A percentile compares a stretch with the other conserved stretches of the same genome.
phyloP scores from a whole-genome alignment of 2,329 filamentous ascomycete species.

The Ceratocystis ficicola region DNA sequence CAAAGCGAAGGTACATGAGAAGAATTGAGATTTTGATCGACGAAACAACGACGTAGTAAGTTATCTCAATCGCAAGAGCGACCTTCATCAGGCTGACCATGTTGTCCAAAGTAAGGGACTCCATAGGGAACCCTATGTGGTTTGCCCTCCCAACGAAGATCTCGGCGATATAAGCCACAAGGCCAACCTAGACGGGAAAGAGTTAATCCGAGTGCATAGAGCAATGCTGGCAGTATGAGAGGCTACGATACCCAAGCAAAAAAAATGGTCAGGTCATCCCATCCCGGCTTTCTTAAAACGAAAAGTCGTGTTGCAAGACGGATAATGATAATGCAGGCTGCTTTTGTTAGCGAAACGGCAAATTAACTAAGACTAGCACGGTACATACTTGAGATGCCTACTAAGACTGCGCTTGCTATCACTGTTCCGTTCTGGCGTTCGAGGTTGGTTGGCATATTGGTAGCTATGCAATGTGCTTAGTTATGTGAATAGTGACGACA shows the following conservation, averaged over 20 bases:
- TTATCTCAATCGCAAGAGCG: constrained; percentile 31
- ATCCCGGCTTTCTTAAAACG: constrained; percentile 24
- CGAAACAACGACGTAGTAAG: constrained; percentile 33
- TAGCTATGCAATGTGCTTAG: neutral
- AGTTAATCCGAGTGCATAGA: neutral
- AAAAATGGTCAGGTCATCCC: constrained; percentile 24
- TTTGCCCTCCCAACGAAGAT: constrained; percentile 24
- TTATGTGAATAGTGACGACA: neutral
- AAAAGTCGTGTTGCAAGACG: constrained; percentile 22
- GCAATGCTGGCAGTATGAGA: neutral
- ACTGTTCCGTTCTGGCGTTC: constrained; percentile 24
- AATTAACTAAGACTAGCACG: neutral
- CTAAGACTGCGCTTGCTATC: constrained; percentile 23
- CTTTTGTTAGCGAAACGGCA: neutral
- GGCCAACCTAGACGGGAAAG: neutral
- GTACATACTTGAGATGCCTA: constrained; percentile 22
- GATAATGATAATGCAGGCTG: constrained; percentile 23
- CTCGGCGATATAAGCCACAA: constrained; percentile 24
- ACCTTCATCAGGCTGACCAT: constrained; percentile 24
- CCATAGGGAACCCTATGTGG: constrained; percentile 24
- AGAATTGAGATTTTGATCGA: constrained; percentile 36
- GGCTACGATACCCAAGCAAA: constrained; percentile 21
- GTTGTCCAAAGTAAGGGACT: constrained; percentile 23
- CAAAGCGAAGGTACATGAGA: constrained; percentile 37
- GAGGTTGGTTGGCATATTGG: constrained; percentile 23